These are phyloP conservation scores for Xylariaceae sp. DNA, from an alignment of 2,329 filamentous ascomycete genomes.

Conservation along the genomic window DNA sequence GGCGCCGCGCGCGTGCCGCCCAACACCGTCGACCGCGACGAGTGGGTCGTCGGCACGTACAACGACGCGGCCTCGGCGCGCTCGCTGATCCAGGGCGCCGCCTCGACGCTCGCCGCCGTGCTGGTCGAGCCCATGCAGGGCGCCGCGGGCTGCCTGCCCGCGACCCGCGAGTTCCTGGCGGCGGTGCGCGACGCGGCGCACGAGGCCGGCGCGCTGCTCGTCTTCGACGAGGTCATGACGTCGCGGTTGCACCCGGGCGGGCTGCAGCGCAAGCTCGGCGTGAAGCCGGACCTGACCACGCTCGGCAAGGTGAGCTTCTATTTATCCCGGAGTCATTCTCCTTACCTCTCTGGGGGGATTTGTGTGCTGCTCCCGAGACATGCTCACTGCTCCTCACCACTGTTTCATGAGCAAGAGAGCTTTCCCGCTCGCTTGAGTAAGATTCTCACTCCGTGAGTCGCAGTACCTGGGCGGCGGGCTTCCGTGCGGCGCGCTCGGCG, in stretches of 20 bases:
- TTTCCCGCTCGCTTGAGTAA: no score
- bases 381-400: no score
- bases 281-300: constrained; percentile 54
- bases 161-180: constrained; percentile 40
- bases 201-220: constrained; percentile 46
- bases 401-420: no score
- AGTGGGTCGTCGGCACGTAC: constrained; percentile 55
- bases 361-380: no score
- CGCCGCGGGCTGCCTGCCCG: constrained; percentile 50
- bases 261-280: constrained; percentile 31
- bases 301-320: no score
- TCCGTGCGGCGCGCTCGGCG: constrained; percentile 60
- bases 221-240: constrained; percentile 68
- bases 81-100: constrained; percentile 29
- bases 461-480: constrained; percentile 59
- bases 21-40: constrained; percentile 41
- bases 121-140: constrained; percentile 62
- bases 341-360: no score
- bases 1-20: constrained; percentile 27
- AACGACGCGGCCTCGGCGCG: constrained; percentile 47
- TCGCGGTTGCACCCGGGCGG: constrained; percentile 47
- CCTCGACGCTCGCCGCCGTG: constrained; percentile 46
- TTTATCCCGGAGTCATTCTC: no score
- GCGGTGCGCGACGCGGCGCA: constrained; percentile 40
- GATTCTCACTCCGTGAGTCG: no score